A percentile compares a stretch with the other conserved stretches of the same genome.
Evolutionary conservation across 2,329 filamentous ascomycete species (phyloP).

Genomic region (Talaromyces sp.): DNA sequence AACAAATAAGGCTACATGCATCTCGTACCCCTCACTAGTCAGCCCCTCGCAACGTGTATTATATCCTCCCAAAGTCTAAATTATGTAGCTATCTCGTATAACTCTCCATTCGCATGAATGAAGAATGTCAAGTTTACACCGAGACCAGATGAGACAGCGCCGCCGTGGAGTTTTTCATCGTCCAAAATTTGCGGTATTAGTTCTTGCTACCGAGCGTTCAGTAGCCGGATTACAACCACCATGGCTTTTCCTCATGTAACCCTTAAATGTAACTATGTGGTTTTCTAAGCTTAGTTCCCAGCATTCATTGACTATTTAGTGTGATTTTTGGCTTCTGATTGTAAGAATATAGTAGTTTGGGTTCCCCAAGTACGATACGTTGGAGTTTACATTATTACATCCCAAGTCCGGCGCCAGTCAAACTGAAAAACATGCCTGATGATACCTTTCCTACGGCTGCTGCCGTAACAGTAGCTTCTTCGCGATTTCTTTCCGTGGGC

Average conservation of each 20-base stretch:
- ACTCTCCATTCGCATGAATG: background rate
- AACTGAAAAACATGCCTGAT: background rate
- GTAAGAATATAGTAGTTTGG: background rate
- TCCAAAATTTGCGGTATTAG: background rate
- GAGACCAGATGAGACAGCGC: background rate
- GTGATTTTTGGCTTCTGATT: background rate
- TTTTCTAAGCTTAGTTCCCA: background rate
- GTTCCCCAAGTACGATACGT: background rate
- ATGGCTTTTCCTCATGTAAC: conserved; percentile 6
- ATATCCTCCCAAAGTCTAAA: background rate
- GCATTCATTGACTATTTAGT: background rate
- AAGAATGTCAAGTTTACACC: background rate
- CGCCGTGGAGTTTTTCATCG: background rate
- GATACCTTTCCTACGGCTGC: background rate
- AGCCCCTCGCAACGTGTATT: background rate
- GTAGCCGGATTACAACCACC: background rate
- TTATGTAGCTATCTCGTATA: background rate
- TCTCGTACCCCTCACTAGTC: background rate
- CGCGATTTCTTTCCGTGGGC: conserved; percentile 38
- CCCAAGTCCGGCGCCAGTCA: background rate
- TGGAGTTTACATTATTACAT: background rate
- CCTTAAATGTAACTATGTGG: background rate
- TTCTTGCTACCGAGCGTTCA: background rate
- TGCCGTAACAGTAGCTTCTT: conserved; percentile 13
- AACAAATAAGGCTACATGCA: background rate